Evolutionary conservation across 805 yeast species (phyloP), one percentile per base, ranked within the genome.

Genomic region (Yarrowia sp.): DNA sequence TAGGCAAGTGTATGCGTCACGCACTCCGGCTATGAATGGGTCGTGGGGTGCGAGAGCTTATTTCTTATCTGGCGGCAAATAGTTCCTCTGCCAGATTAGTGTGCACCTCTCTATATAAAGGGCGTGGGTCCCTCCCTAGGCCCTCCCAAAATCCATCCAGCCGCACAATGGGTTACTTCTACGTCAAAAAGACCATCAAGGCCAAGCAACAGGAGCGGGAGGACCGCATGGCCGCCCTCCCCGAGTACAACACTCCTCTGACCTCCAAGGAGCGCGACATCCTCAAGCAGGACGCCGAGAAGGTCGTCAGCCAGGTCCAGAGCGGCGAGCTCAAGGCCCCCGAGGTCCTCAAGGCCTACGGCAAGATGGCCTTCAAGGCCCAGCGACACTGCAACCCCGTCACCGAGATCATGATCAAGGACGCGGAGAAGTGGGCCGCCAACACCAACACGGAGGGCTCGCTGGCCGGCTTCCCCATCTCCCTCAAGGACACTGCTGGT

Each of bases 381-480:
- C 90, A 88, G 64, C 84, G 83, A 66, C 79, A 83, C 68, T 62
- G 65, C 46, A 81, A 83, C 65, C 80, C 83, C 68, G 77, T 83
- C 31, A 78, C 85, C 72, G 87, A 85, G 63, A 77, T 88, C 62
- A 77, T 87, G 72, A 80, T 86, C 66, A 79, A 82, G 42, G 88
- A 84, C 65, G 92, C 87, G n/a, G 82, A 79, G 68, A 75, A 84
- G 65, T 89, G 86, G 74, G 82, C 82, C 1, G 77, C 78, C 65
- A 71, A 76, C 16, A 75, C 76, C 53, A 76, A 81, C 59, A 84
- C 84, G n/a, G 73, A 79, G 63, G 85, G 85, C 47, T 84, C 86
- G 0, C 74, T 84, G 61, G 87, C 86, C 44, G 88, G 89, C 2
- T 71, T 85, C 65, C 88, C 88, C 6, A 74, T 85, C 55, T 82